phyloP scores from a whole-genome alignment of 306 rosid species.

The Cicer pinnatifidum region DNA sequence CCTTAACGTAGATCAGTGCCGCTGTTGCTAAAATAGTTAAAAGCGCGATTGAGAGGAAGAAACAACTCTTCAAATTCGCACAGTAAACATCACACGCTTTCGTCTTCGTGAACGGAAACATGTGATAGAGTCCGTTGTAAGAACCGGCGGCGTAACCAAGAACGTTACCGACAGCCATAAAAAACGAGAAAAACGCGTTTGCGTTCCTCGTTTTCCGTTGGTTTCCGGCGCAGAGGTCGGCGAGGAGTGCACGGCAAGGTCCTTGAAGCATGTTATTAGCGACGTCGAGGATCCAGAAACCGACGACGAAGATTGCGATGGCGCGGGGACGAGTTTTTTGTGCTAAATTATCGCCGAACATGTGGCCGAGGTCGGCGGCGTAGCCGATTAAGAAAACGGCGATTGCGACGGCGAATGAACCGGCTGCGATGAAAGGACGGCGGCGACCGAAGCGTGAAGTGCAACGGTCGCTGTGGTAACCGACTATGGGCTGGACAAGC shows the following conservation, averaged over 20 bases:
- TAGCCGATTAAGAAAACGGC: conserved; percentile 86
- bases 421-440: conserved; percentile 78
- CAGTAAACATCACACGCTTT: conserved; percentile 77
- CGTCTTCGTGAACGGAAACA: conserved; percentile 69
- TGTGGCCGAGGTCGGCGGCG: conserved; percentile 80
- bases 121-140: conserved; percentile 48
- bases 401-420: conserved; percentile 52
- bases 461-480: conserved; percentile 85
- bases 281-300: conserved; percentile 85
- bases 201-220: conserved; percentile 56
- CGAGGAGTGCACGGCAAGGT: conserved; percentile 72
- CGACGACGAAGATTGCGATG: conserved; percentile 64
- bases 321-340: conserved; percentile 56
- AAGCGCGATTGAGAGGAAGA: conserved; percentile 66
- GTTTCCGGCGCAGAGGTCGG: conserved; percentile 64
- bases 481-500: conserved; percentile 80
- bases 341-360: conserved; percentile 49
- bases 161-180: conserved; percentile 85
- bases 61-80: conserved; percentile 80
- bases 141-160: conserved; percentile 80
- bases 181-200: conserved; percentile 68
- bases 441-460: conserved; percentile 87
- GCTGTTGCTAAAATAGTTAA: conserved; percentile 40
- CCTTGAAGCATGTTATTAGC: conserved; percentile 85
- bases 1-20: conserved; percentile 59